These are phyloP conservation scores for Naganishia antarctica DNA, from an alignment of 768 basidiomycete genomes.

Conservation along the genomic window DNA sequence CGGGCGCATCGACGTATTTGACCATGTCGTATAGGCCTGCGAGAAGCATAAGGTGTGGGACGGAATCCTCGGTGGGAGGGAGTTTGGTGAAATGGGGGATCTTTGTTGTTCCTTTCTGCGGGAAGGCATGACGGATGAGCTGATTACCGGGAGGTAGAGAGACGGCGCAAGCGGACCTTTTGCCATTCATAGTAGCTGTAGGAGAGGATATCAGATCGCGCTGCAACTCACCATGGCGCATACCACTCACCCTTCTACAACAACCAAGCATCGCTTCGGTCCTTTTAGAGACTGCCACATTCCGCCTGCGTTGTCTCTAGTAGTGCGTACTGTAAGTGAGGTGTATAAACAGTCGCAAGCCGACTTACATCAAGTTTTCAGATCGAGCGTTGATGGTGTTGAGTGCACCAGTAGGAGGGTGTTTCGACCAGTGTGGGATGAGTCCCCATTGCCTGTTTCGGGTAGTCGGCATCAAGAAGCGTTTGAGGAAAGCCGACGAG, in stretches of 20 bases:
- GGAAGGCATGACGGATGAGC: neutral
- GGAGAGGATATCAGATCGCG: neutral
- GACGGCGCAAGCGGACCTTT: slow-evolving; percentile 50
- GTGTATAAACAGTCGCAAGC: neutral
- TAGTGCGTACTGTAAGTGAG: too few relatives aligned
- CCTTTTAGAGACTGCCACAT: slow-evolving; percentile 84
- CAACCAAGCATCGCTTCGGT: slow-evolving; percentile 75
- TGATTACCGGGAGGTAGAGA: neutral
- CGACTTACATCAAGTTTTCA: slow-evolving; percentile 60
- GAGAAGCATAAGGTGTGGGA: slow-evolving; percentile 62
- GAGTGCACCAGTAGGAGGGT: slow-evolving; percentile 57
- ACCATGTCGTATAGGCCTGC: slow-evolving; percentile 80
- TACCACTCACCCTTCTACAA: slow-evolving; percentile 64
- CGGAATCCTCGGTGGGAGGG: slow-evolving; percentile 51
- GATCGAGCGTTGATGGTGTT: slow-evolving; percentile 86
- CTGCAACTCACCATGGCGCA: neutral
- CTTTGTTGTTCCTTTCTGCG: slow-evolving; percentile 61
- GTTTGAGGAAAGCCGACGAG: neutral
- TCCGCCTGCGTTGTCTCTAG: slow-evolving; percentile 52
- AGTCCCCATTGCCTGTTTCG: slow-evolving; percentile 66
- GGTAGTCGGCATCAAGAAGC: neutral
- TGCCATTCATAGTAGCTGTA: slow-evolving; percentile 91
- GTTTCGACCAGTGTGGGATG: slow-evolving; percentile 75
- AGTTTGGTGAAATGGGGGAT: slow-evolving; percentile 73
- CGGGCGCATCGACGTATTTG: slow-evolving; percentile 43